Percentiles rank a stretch among this genome's conserved stretches.
phyloP scores from a whole-genome alignment of 1,139 yeast genomes.

The Debaryomycetaceae sp. region DNA sequence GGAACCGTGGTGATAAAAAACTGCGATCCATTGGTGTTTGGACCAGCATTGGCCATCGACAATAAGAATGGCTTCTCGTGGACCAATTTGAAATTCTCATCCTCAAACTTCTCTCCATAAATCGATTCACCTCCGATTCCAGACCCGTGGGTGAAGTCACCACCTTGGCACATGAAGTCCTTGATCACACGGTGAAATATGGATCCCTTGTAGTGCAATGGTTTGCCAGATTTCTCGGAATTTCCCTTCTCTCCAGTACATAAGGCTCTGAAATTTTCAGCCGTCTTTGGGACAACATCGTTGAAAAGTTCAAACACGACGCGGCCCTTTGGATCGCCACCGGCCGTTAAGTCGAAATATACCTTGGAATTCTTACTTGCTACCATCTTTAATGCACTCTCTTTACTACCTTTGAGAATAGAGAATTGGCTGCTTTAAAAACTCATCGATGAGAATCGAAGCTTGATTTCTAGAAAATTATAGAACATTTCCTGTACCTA shows the following conservation, averaged over 20 bases:
- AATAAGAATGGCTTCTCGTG: conserved; percentile 85
- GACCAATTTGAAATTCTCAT: conserved; percentile 73
- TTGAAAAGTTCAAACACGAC: conserved; percentile 71
- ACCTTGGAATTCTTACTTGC: conserved; percentile 43
- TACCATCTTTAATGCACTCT: conserved; percentile 3
- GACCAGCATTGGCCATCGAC: conserved; percentile 97
- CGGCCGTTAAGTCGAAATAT: conserved; percentile 71
- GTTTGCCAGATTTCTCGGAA: conserved; percentile 56
- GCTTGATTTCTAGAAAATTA: neutral
- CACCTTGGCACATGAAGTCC: conserved; percentile 93
- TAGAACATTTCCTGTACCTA: conserved; percentile 2
- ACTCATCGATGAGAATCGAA: neutral
- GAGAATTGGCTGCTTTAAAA: neutral
- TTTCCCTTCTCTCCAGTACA: conserved; percentile 87
- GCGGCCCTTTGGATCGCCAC: conserved; percentile 64
- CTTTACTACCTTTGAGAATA: neutral
- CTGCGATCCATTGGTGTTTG: conserved; percentile 93
- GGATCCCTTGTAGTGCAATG: conserved; percentile 72
- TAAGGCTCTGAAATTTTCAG: conserved; percentile 86
- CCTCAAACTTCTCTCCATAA: conserved; percentile 93
- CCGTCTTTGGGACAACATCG: conserved; percentile 87
- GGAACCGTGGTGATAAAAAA: conserved; percentile 87
- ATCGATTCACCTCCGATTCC: conserved; percentile 96
- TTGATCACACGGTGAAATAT: conserved; percentile 90
- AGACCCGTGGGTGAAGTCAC: conserved; percentile 85